These are phyloP conservation scores for Gossypium laxum DNA, from an alignment of 441 rosid genomes.

Conservation along the genomic window DNA sequence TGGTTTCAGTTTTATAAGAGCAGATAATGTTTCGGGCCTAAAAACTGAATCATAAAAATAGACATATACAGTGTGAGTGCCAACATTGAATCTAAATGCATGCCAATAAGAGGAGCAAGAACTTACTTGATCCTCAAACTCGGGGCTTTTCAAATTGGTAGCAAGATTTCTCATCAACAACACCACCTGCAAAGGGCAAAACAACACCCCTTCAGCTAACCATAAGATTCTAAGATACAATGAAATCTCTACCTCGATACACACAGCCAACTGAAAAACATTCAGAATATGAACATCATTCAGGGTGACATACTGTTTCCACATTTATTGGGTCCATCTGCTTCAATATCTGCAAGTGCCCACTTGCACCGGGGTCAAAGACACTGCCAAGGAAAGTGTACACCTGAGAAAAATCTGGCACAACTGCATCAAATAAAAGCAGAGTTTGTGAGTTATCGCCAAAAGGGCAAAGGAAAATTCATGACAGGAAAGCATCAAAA, in stretches of 20 bases:
- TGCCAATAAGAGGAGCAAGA: background rate
- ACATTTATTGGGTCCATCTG: slow-evolving; percentile 81
- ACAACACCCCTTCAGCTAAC: background rate
- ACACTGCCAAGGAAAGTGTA: slow-evolving; percentile 87
- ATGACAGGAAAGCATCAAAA: too few species aligned
- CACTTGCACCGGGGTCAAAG: slow-evolving; percentile 43
- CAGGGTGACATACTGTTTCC: slow-evolving; percentile 56
- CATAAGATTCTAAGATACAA: background rate
- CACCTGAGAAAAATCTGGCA: slow-evolving; percentile 82
- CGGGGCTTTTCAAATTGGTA: slow-evolving; percentile 64
- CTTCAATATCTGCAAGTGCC: slow-evolving; percentile 65
- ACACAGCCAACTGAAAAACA: background rate
- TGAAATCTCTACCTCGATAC: background rate
- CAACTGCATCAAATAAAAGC: slow-evolving; percentile 44
- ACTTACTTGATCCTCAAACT: slow-evolving; percentile 80
- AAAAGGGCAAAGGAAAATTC: background rate
- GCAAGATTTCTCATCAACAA: slow-evolving; percentile 86
- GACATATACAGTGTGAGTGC: background rate
- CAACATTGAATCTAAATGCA: background rate
- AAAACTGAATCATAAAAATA: background rate
- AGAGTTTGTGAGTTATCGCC: slow-evolving; percentile 1
- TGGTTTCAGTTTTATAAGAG: background rate
- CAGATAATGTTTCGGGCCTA: background rate
- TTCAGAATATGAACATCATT: background rate
- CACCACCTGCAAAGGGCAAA: slow-evolving; percentile 42